Evolutionary conservation across 73 alveolate species (phyloP).

Genomic region (Symbiodinium natans): DNA sequence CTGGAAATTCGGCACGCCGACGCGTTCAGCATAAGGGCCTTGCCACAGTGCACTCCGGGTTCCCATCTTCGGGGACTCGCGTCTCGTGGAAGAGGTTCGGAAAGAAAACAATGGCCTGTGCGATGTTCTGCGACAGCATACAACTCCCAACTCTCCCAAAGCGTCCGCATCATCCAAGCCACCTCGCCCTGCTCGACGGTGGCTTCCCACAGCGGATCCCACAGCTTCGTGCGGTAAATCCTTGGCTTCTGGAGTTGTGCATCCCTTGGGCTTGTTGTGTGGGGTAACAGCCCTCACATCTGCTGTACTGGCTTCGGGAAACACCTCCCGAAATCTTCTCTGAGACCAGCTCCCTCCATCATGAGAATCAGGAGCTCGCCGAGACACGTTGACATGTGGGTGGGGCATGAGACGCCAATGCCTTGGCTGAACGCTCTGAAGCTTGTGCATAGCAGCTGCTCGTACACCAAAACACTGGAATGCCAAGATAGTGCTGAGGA

Average conservation of each 20-base stretch:
- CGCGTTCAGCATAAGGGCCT: not conserved
- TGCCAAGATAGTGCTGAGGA: not conserved
- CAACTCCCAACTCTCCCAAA: no score
- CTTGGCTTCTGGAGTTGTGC: not conserved
- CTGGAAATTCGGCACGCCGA: no score
- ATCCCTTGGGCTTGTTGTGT: not conserved
- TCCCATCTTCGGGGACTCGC: conserved; percentile 45
- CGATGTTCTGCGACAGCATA: not conserved
- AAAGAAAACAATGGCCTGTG: conserved; percentile 86
- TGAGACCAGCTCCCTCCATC: conserved; percentile 44
- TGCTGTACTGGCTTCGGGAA: not conserved
- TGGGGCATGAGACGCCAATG: conserved; percentile 92
- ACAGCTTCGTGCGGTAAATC: conserved; percentile 26
- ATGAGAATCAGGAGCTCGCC: conserved; percentile 60
- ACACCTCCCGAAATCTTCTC: no score
- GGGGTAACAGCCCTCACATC: not conserved
- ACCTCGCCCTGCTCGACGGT: conserved; percentile 85
- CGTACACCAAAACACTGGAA: not conserved
- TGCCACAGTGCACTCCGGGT: conserved; percentile 90
- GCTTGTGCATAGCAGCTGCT: no score
- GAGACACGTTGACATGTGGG: conserved; percentile 74
- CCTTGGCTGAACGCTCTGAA: no score
- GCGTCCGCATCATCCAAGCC: no score
- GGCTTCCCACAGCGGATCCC: conserved; percentile 68
- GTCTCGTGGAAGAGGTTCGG: conserved; percentile 91